Percentiles rank a stretch among this genome's conserved stretches.
These are phyloP conservation scores for Rubia yunnanensis DNA, from an alignment of 257 asterid species.

Conservation along the genomic window DNA sequence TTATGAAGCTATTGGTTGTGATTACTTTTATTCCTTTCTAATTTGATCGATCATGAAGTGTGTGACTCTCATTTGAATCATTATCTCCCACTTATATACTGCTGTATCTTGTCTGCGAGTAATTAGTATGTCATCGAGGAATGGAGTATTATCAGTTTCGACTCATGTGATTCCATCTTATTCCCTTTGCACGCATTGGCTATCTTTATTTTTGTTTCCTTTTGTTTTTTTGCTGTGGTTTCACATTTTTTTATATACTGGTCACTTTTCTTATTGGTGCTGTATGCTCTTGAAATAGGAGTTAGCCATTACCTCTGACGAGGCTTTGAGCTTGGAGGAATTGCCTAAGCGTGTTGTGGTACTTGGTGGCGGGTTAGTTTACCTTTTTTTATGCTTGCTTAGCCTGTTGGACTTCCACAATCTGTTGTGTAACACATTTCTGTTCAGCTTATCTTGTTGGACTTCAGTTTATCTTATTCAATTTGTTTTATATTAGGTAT, in stretches of 20 bases:
- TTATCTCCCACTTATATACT: neutral
- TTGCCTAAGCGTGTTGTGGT: conserved; percentile 80
- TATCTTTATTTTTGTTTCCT: neutral
- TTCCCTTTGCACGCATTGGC: neutral
- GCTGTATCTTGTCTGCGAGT: neutral
- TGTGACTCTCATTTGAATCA: neutral
- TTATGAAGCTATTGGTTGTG: neutral
- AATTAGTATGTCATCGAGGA: neutral
- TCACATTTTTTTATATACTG: neutral
- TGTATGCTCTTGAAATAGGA: conserved; percentile 42
- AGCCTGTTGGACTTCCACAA: neutral
- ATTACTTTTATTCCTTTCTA: neutral
- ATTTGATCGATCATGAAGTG: neutral
- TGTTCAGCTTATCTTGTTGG: conserved; percentile 12
- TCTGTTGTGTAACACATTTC: neutral
- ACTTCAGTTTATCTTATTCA: conserved; percentile 4
- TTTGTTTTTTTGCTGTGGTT: neutral
- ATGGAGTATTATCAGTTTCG: neutral
- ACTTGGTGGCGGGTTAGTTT: conserved; percentile 84
- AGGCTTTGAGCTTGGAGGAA: conserved; percentile 97
- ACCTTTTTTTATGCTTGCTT: conserved; percentile 4
- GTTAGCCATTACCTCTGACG: conserved; percentile 93
- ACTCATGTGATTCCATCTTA: neutral
- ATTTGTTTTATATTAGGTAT: conserved; percentile 40
- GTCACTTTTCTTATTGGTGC: neutral